Evolutionary conservation across 73 alveolate genomes (phyloP), one percentile per base, ranked within the genome.

Genomic region (Symbiodinium natans): DNA sequence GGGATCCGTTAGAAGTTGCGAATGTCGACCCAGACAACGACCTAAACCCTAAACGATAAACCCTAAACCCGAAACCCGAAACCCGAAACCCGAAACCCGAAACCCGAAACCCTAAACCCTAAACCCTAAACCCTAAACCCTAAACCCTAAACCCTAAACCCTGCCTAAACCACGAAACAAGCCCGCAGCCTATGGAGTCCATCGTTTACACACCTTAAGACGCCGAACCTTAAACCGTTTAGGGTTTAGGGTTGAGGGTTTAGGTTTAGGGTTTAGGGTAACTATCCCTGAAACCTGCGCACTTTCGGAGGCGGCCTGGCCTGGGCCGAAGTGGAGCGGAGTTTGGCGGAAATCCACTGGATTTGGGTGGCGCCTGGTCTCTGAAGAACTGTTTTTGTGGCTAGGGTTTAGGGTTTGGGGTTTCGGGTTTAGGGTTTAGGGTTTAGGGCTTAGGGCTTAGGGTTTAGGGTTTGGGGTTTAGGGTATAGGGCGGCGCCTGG

Each of bases 271-370:
- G 63, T 48, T 48, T 48, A 25, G 4, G 63, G 27, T n/a, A n/a
- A n/a, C n/a, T n/a, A n/a, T n/a, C 59, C 59, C 59, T 9, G 13
- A 46, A 46, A 46, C 21, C 6, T 13, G 21, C 6, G 13, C 6
- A 46, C 6, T 6, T 46, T 46, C n/a, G 23, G 23, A 73, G 84
- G 84, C 41, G 46, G 84, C 4, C 42, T 73, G 84, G 41, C 40
- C 42, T 73, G 84, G 84, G 15, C 43, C 25, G 84, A 73, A 1
- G 84, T 73, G 21, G 84, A 73, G 42, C 84, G 41, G 41, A 34
- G 43, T 29, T 34, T 73, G 42, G 29, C 41, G 42, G 84, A 73
- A 33, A 73, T 73, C 84, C 84, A 73, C 84, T 73, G 84, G 84
- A 33, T 73, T 29, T 73, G 84, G 84, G 84, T 73, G 31, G 84